Base-by-base conservation (phyloP, 805 yeast genomes). In the Ogataea glucozyma region DNA sequence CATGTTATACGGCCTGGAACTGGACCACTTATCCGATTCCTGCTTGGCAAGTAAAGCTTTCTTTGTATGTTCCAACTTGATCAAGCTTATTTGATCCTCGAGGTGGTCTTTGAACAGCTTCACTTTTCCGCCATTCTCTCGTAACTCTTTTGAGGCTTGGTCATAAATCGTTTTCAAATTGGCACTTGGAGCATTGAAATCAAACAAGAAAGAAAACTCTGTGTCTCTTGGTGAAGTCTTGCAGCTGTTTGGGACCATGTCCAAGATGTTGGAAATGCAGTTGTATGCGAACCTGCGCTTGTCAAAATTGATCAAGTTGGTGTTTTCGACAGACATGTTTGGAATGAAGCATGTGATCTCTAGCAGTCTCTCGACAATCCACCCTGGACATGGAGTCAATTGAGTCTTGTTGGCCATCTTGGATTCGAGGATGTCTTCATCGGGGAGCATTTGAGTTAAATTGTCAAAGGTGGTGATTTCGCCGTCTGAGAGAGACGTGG, bases 371-470 rank as follows among this genome's bases (percentile, higher is more conserved):
- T 85, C 91, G 18, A 85, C 70, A 38, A 88, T 71, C 98, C 98
- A 91, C 9, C 97, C 97, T 46, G 88, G 78, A 57, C 97, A 90
- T 2, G 96, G 93, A 5, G 88, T 78, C 38, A 87, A 66, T 0
- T 81, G 73, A 41, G 72, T 48, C 2, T 30, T 4, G 7, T 34
- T 24, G 1, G 26, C 11, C 19, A 52, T 5, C 26, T 45, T 38
- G 10, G 36, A 23, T 26, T 52, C 44, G 10, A 48, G 29, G 1
- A 35, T 24, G 18, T 38, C 38, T 11, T 42, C 51, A 3, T 63
- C 53, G 17, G 72, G 70, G 47, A 60, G 53, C 34, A 69, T 57
- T 36, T 53, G 62, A 12, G 54, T 48, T 47, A 58, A 62, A 30
- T 57, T 26, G 20, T 23, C 31, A 31, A 31, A 26, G 2, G 17